Conservation (phyloP, 164 flowering plant genomes). For the Buxus sempervirens region DNA sequence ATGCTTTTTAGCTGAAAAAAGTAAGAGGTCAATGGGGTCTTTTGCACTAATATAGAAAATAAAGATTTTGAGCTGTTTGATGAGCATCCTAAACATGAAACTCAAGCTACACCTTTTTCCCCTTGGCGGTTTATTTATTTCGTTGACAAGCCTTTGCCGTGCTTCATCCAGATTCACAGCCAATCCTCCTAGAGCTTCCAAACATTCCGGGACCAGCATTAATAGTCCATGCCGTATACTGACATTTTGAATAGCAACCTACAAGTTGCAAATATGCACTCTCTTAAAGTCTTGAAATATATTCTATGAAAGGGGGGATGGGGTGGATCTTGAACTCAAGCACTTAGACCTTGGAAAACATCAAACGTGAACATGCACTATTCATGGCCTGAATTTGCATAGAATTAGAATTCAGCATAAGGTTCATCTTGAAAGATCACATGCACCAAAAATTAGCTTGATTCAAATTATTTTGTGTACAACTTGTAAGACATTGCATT, state of each 20-base stretch:
- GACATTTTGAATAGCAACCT: constrained; percentile 78
- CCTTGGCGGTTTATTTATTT: constrained; percentile 93
- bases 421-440: too few species aligned
- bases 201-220: constrained; percentile 87
- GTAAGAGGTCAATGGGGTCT: neutral
- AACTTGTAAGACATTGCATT: too few species aligned
- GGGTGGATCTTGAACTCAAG: too few species aligned
- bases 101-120: constrained; percentile 52
- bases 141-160: constrained; percentile 63
- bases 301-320: neutral
- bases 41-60: neutral
- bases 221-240: constrained; percentile 76
- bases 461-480: too few species aligned
- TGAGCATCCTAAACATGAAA: neutral
- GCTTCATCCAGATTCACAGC: constrained; percentile 83
- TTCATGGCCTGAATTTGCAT: too few species aligned
- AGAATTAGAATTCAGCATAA: too few species aligned
- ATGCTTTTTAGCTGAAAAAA: neutral
- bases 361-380: too few species aligned
- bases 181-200: constrained; percentile 74
- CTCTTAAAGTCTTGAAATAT: neutral
- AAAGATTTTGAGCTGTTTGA: neutral
- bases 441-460: too few species aligned
- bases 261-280: constrained; percentile 6
- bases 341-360: neutral